Percentiles rank a stretch among this genome's conserved stretches.
These are phyloP conservation scores for Skeletonema grethae DNA, from an alignment of 108 stramenopile genomes.

Conservation along the genomic window DNA sequence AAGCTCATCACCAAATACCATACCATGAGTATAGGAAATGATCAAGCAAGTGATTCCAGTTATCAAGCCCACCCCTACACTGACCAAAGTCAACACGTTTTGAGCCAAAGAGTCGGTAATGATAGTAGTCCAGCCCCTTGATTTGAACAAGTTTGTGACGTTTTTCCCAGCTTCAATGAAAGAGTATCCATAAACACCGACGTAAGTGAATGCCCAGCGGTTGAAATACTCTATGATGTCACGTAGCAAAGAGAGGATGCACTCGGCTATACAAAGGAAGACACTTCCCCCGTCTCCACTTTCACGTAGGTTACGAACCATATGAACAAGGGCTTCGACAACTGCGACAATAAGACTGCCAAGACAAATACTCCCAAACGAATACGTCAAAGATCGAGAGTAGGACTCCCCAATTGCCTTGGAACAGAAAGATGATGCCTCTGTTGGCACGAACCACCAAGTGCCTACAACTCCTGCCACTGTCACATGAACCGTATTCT, in stretches of 20 bases:
- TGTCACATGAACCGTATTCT: constrained; percentile 81
- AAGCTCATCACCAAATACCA: constrained; percentile 47
- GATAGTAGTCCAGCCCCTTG: constrained; percentile 77
- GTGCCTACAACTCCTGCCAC: constrained; percentile 85
- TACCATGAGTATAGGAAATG: constrained; percentile 44
- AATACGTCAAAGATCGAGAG: constrained; percentile 64
- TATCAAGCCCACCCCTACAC: constrained; percentile 63
- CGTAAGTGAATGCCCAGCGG: constrained; percentile 74
- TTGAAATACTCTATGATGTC: constrained; percentile 76
- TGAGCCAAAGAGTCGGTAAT: constrained; percentile 75
- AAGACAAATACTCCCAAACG: constrained; percentile 78
- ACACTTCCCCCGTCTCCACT: constrained; percentile 51
- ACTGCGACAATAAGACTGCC: constrained; percentile 78
- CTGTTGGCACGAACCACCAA: constrained; percentile 85
- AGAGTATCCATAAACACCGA: constrained; percentile 67
- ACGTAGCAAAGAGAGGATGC: constrained; percentile 66
- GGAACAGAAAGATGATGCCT: constrained; percentile 66
- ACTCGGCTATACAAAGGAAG: constrained; percentile 66
- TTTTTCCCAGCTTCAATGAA: constrained; percentile 73
- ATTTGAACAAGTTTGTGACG: constrained; percentile 61
- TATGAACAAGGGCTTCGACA: constrained; percentile 61
- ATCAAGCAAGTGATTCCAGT: constrained; percentile 67
- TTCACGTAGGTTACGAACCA: constrained; percentile 55
- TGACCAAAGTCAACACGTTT: constrained; percentile 66
- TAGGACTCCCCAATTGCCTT: constrained; percentile 58